phyloP scores from a whole-genome alignment of 495 filamentous ascomycete genomes.

The Penicillium cosmopolitanum region DNA sequence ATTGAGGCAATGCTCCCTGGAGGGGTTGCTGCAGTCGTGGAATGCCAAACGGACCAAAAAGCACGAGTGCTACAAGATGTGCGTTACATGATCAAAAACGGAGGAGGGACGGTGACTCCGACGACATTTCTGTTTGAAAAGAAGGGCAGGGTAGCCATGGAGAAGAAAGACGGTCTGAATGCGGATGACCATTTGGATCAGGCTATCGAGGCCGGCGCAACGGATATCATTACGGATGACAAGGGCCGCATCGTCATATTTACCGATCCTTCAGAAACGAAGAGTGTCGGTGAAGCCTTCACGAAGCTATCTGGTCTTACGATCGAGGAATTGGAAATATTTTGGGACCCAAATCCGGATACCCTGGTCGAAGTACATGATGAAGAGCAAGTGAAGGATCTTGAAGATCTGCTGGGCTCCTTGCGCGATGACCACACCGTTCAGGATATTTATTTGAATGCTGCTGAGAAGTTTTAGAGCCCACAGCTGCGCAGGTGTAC shows the following conservation, averaged over 20 bases:
- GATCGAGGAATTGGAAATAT: slow-evolving; percentile 72
- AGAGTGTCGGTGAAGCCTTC: slow-evolving; percentile 64
- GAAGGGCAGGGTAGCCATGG: slow-evolving; percentile 71
- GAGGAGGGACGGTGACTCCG: slow-evolving; percentile 68
- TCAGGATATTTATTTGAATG: slow-evolving; percentile 70
- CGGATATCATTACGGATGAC: slow-evolving; percentile 74
- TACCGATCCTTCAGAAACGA: slow-evolving; percentile 73
- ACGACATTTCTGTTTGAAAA: slow-evolving; percentile 84
- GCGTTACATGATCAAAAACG: slow-evolving; percentile 65
- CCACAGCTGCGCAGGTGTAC: too few species aligned
- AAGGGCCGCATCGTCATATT: slow-evolving; percentile 72
- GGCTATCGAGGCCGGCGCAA: slow-evolving; percentile 82
- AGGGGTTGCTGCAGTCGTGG: slow-evolving; percentile 78
- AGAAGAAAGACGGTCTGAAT: slow-evolving; percentile 60
- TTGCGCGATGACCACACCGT: slow-evolving; percentile 66
- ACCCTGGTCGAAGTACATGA: slow-evolving; percentile 63
- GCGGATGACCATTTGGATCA: slow-evolving; percentile 81
- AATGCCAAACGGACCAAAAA: slow-evolving; percentile 83
- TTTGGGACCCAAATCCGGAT: slow-evolving; percentile 85
- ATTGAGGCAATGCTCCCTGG: slow-evolving; percentile 83
- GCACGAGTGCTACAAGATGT: slow-evolving; percentile 71
- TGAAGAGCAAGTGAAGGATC: slow-evolving; percentile 54
- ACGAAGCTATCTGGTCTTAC: slow-evolving; percentile 60
- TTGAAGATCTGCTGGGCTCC: slow-evolving; percentile 45
- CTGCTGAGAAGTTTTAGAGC: slow-evolving; percentile 34